Conservation (phyloP, 257 asterid species). For the Pogostemon cablin region DNA sequence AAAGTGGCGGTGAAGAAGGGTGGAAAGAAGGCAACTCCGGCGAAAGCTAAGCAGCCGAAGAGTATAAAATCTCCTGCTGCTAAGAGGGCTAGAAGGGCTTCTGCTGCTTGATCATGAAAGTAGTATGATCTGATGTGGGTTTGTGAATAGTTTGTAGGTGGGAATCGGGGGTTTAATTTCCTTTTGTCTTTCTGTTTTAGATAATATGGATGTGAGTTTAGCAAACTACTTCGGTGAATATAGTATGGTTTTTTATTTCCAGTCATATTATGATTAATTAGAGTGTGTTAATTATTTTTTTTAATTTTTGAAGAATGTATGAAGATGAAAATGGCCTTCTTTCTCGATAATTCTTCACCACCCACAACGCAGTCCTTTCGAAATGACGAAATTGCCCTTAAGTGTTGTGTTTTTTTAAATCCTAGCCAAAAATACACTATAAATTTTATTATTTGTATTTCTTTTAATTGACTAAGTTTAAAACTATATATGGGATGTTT, state of each 20-base stretch:
- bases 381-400: not conserved
- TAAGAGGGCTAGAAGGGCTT: conserved; percentile 53
- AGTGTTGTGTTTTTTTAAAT: too few relatives aligned
- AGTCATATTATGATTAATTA: too few relatives aligned
- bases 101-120: conserved; percentile 27
- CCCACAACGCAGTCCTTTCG: not conserved
- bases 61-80: conserved; percentile 67
- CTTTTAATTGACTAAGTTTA: too few relatives aligned
- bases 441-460: too few relatives aligned
- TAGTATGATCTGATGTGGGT: not conserved
- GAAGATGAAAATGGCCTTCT: not conserved
- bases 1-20: conserved; percentile 35
- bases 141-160: conserved; percentile 24
- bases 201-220: not conserved
- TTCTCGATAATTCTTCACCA: not conserved
- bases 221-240: too few relatives aligned
- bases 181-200: not conserved
- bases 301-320: too few relatives aligned
- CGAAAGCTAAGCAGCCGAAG: conserved; percentile 60
- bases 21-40: conserved; percentile 49
- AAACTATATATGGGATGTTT: too few relatives aligned
- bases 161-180: not conserved
- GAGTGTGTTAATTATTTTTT: not conserved
- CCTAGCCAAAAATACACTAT: too few relatives aligned
- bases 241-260: not conserved